Conservation (phyloP, 2,329 filamentous ascomycete genomes). For the Orbilia blumenaviensis region DNA sequence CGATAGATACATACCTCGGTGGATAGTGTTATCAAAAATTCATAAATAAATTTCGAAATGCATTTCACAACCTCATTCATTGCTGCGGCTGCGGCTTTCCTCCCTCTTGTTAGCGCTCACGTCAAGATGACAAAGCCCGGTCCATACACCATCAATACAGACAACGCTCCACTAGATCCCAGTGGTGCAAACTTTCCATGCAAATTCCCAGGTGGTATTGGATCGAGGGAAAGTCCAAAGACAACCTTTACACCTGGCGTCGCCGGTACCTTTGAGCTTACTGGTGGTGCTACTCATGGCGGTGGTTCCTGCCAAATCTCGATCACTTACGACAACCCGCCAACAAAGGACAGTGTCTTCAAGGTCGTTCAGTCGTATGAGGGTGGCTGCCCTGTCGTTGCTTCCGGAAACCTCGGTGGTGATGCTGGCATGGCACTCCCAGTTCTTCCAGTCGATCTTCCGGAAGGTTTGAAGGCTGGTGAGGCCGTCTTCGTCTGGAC, state of each 20-base stretch:
- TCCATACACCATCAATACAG: slow-evolving; percentile 65
- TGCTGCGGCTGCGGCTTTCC: slow-evolving; percentile 65
- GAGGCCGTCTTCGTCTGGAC: slow-evolving; percentile 88
- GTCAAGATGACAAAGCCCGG: slow-evolving; percentile 76
- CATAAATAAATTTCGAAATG: slow-evolving; percentile 58
- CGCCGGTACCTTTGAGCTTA: slow-evolving; percentile 70
- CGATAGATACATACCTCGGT: slow-evolving; percentile 44
- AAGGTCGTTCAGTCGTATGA: slow-evolving; percentile 89
- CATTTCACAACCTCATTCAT: slow-evolving; percentile 67
- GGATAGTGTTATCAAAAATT: slow-evolving; percentile 30
- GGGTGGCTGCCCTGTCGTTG: slow-evolving; percentile 79
- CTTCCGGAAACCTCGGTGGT: slow-evolving; percentile 68
- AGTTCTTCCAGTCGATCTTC: slow-evolving; percentile 71
- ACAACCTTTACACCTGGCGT: slow-evolving; percentile 72
- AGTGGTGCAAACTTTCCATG: slow-evolving; percentile 81
- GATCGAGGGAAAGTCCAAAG: slow-evolving; percentile 61
- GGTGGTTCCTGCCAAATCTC: slow-evolving; percentile 92
- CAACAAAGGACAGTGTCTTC: slow-evolving; percentile 75
- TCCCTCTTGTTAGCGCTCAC: slow-evolving; percentile 75
- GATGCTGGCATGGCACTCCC: slow-evolving; percentile 63
- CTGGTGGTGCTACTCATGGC: slow-evolving; percentile 80
- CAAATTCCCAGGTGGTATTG: slow-evolving; percentile 69
- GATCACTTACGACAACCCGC: slow-evolving; percentile 78
- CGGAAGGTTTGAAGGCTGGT: slow-evolving; percentile 75
- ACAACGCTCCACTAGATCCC: slow-evolving; percentile 72